Percentiles rank a stretch among this genome's conserved stretches.
phyloP scores from a whole-genome alignment of 371 early-diverging fungal genomes.

The Phascolomyces articulosus region DNA sequence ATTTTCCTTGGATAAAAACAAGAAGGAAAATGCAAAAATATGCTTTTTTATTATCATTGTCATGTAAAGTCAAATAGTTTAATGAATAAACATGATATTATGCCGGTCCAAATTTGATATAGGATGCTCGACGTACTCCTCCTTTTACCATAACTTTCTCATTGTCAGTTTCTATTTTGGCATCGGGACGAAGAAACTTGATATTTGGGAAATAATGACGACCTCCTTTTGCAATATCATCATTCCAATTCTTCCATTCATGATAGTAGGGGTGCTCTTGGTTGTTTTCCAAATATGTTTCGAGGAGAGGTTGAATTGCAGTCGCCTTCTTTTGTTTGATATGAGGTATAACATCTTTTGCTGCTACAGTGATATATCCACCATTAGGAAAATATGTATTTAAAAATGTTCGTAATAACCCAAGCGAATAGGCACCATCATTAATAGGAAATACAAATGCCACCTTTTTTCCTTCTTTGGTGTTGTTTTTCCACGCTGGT shows the following conservation, averaged over 20 bases:
- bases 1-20: no score
- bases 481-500: background rate
- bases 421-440: background rate
- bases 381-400: conserved; percentile 1
- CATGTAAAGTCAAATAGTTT: no score
- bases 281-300: background rate
- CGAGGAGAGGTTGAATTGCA: background rate
- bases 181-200: background rate
- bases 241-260: background rate
- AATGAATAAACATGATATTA: no score
- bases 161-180: background rate
- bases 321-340: background rate
- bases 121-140: background rate
- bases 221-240: background rate
- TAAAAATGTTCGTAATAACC: background rate
- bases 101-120: background rate
- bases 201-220: background rate
- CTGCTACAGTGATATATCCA: background rate
- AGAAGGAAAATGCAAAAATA: no score
- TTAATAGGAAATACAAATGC: background rate
- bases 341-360: background rate
- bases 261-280: background rate
- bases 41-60: no score
- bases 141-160: background rate
- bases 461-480: background rate